These are phyloP conservation scores for Amaranthus hypochondriacus DNA, from an alignment of 148 eudicot species.

Conservation along the genomic window DNA sequence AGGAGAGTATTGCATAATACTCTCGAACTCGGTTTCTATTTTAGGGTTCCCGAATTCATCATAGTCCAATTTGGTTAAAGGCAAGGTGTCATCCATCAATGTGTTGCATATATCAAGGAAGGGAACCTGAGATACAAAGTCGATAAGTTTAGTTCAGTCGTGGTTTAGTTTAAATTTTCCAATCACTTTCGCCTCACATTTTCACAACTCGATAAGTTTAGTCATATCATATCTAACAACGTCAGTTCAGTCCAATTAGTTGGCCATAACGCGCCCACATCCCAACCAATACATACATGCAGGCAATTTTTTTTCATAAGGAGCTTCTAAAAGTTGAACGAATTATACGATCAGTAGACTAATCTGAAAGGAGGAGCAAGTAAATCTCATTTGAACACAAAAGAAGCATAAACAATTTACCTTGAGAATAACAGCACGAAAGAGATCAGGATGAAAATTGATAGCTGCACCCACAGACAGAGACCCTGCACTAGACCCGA, in stretches of 20 bases:
- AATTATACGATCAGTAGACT: not conserved
- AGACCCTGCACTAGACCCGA: conserved; percentile 87
- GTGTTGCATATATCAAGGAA: conserved; percentile 92
- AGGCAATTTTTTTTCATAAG: not conserved
- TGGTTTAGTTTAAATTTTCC: not conserved
- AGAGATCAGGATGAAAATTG: conserved; percentile 62
- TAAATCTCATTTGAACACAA: not conserved
- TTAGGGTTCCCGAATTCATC: conserved; percentile 99
- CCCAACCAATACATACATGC: not conserved
- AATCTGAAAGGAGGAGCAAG: not conserved
- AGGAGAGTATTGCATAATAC: conserved; percentile 73
- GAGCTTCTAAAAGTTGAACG: not conserved
- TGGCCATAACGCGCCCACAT: too few relatives aligned
- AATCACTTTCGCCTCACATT: not conserved
- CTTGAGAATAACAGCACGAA: conserved; percentile 80
- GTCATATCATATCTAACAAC: not conserved
- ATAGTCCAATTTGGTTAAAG: conserved; percentile 77
- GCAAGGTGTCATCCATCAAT: conserved; percentile 78
- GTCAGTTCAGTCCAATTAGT: too few relatives aligned
- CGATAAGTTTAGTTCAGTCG: too few relatives aligned
- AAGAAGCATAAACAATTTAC: conserved; percentile 26
- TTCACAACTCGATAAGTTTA: too few relatives aligned
- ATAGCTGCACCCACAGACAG: conserved; percentile 82
- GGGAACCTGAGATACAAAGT: conserved; percentile 57
- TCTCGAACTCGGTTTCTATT: conserved; percentile 44